phyloP scores from a whole-genome alignment of 768 basidiomycete genomes.

The Leccinum pellstonianum region DNA sequence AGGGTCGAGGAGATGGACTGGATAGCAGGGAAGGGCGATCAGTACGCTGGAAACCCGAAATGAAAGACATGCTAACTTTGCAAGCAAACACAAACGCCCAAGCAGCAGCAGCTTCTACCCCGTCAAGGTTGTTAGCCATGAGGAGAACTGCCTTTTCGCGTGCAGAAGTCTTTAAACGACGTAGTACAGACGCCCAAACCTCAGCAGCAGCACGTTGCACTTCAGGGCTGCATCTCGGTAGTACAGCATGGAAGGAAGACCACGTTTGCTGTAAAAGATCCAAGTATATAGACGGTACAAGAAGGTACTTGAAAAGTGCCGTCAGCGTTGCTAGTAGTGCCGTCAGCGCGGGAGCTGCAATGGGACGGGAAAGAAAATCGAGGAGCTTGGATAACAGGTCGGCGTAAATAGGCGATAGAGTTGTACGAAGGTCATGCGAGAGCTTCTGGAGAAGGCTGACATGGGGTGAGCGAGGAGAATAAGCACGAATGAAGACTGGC shows the following conservation, averaged over 20 bases:
- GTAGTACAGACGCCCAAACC: slow-evolving; percentile 79
- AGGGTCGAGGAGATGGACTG: slow-evolving; percentile 83
- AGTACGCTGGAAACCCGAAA: not conserved
- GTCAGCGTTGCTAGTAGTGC: slow-evolving; percentile 67
- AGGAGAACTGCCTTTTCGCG: slow-evolving; percentile 56
- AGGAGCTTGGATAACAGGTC: slow-evolving; percentile 57
- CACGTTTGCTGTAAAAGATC: slow-evolving; percentile 61
- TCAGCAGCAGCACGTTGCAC: slow-evolving; percentile 79
- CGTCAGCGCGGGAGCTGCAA: slow-evolving; percentile 59
- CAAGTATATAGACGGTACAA: slow-evolving; percentile 59
- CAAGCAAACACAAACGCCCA: slow-evolving; percentile 78
- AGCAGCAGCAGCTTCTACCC: slow-evolving; percentile 62
- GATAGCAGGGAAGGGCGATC: not conserved
- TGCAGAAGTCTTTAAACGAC: slow-evolving; percentile 63
- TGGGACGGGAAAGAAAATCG: slow-evolving; percentile 52
- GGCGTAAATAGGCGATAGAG: slow-evolving; percentile 48
- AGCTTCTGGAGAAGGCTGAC: slow-evolving; percentile 74
- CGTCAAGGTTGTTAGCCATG: slow-evolving; percentile 49
- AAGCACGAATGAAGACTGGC: slow-evolving; percentile 22
- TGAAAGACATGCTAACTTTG: slow-evolving; percentile 48
- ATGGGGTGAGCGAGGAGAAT: slow-evolving; percentile 11
- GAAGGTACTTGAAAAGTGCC: slow-evolving; percentile 66
- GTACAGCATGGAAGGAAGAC: slow-evolving; percentile 45
- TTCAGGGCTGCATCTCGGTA: slow-evolving; percentile 65
- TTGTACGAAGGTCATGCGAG: slow-evolving; percentile 77